Evolutionary conservation across 169 alveolate species (phyloP).

Genomic region (Eimeria mitis): DNA sequence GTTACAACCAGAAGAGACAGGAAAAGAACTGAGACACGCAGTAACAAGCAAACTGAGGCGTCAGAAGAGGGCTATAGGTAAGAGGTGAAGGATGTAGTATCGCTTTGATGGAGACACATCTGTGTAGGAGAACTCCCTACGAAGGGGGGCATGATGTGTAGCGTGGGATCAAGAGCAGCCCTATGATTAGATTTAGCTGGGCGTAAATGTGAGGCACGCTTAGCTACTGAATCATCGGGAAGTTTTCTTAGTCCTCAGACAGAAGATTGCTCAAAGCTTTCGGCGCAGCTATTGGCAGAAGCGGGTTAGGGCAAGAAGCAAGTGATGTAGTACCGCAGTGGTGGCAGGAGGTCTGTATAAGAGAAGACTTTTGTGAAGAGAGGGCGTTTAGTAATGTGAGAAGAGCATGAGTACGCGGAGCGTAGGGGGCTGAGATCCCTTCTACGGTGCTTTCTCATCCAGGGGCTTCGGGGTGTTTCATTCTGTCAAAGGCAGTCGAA

Average conservation of each 20-base stretch:
- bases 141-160: not conserved
- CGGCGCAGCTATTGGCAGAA: too few relatives aligned
- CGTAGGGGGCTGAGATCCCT: too few relatives aligned
- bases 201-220: not conserved
- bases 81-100: not conserved
- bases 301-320: too few relatives aligned
- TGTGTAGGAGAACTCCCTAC: not conserved
- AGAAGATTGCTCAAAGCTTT: not conserved
- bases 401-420: too few relatives aligned
- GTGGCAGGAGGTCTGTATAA: too few relatives aligned
- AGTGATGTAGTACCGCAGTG: too few relatives aligned
- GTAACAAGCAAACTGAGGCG: not conserved
- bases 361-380: too few relatives aligned
- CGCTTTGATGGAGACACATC: not conserved
- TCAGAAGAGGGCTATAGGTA: not conserved
- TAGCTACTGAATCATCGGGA: not conserved
- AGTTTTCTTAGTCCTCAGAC: not conserved
- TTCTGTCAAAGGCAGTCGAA: too few relatives aligned
- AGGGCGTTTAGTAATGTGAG: too few relatives aligned
- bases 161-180: not conserved
- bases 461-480: too few relatives aligned
- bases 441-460: too few relatives aligned
- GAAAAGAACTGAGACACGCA: not conserved
- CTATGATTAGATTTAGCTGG: not conserved
- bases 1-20: too few relatives aligned